Evolutionary conservation across 768 basidiomycete genomes (phyloP).

Genomic region (Guyanaporus albipodus): DNA sequence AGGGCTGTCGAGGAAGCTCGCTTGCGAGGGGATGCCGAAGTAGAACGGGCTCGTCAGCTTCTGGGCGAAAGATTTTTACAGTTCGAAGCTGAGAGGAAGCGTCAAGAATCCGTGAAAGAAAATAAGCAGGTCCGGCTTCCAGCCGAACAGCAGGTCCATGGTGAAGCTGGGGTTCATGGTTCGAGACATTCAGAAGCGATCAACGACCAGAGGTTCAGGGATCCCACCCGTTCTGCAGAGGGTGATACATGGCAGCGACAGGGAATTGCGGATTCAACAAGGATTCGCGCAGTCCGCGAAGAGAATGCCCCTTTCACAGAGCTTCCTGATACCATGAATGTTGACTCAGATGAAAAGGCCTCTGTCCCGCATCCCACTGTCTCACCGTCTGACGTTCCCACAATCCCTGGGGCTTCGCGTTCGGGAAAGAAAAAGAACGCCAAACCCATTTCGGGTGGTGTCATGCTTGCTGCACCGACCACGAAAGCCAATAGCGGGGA

Average conservation of each 20-base stretch:
- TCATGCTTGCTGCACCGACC: constrained; percentile 12
- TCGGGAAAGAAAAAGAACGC: constrained; percentile 6
- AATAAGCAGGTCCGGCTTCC: constrained; percentile 5
- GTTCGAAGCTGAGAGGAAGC: constrained; percentile 6
- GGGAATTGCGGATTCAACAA: constrained; percentile 24
- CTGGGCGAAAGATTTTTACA: constrained; percentile 4
- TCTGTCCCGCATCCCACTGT: neutral
- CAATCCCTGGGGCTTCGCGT: neutral
- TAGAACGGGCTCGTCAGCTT: constrained; percentile 5
- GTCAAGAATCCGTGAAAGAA: constrained; percentile 2
- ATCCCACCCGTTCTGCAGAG: neutral
- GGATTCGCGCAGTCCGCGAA: constrained; percentile 23
- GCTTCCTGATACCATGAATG: neutral
- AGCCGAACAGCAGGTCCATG: constrained; percentile 9
- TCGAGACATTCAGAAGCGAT: neutral
- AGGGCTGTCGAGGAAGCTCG: constrained; percentile 16
- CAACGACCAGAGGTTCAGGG: neutral
- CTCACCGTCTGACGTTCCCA: neutral
- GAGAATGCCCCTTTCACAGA: neutral
- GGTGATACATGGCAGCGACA: constrained; percentile 22
- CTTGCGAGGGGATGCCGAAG: constrained; percentile 8
- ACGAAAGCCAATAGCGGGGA: neutral
- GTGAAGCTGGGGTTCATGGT: constrained; percentile 5
- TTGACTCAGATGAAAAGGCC: neutral
- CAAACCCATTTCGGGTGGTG: constrained; percentile 14